These are phyloP conservation scores for Tylopilus vinaceipallidus DNA, from an alignment of 768 basidiomycete species.

Conservation along the genomic window DNA sequence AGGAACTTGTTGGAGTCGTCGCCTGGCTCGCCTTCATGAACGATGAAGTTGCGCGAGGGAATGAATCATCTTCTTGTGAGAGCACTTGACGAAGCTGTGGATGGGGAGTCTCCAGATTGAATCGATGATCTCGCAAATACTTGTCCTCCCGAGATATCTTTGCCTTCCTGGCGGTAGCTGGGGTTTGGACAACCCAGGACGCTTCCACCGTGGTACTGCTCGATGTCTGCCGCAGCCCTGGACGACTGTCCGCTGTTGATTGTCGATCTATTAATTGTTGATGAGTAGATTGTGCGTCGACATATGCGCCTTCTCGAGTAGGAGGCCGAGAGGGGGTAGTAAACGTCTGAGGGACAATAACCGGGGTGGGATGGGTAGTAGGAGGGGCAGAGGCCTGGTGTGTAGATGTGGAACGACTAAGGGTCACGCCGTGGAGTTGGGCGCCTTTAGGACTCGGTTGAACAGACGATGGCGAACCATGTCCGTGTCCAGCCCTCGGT, in stretches of 20 bases:
- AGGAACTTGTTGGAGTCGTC: conserved; percentile 18
- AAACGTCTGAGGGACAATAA: conserved; percentile 16
- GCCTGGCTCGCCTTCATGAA: conserved; percentile 29
- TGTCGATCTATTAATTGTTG: conserved; percentile 19
- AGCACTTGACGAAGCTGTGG: conserved; percentile 32
- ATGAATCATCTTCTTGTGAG: conserved; percentile 26
- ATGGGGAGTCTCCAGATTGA: conserved; percentile 22
- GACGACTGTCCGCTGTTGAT: conserved; percentile 2
- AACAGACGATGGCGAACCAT: conserved; percentile 11
- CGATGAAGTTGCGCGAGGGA: conserved; percentile 25
- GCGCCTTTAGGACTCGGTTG: conserved; percentile 26
- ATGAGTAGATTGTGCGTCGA: conserved; percentile 1
- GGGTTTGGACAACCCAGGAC: conserved; percentile 34
- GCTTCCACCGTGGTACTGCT: conserved; percentile 25
- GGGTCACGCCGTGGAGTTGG: conserved; percentile 16
- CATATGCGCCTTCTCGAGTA: conserved; percentile 22
- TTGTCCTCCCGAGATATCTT: conserved; percentile 29
- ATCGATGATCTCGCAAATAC: conserved; percentile 23
- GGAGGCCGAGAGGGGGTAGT: conserved; percentile 27
- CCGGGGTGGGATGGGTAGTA: conserved; percentile 23
- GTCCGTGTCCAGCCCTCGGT: conserved; percentile 12
- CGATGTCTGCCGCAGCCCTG: conserved; percentile 16
- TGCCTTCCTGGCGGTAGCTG: conserved; percentile 19
- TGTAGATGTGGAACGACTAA: conserved; percentile 3
- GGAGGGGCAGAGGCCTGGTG: conserved; percentile 22